Evolutionary conservation across 192 early-diverging fungal species (phyloP).

Genomic region (Coemansia aciculifera): DNA sequence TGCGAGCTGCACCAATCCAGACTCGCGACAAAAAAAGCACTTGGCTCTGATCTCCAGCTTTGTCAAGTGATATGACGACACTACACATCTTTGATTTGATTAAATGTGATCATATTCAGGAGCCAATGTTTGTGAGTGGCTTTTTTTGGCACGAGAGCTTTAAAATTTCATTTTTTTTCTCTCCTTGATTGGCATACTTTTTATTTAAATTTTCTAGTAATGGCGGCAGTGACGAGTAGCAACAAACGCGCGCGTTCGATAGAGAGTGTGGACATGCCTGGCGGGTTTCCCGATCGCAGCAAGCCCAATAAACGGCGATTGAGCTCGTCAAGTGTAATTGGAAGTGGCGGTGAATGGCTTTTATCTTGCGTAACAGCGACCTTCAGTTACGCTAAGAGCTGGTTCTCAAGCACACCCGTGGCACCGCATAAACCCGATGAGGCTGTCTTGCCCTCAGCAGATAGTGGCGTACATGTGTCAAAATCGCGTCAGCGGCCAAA

Average conservation of each 20-base stretch:
- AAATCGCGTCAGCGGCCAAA: conserved; percentile 1
- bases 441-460: neutral
- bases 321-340: neutral
- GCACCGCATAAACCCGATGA: neutral
- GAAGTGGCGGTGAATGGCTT: conserved; percentile 11
- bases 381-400: conserved; percentile 24
- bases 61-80: neutral
- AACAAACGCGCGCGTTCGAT: conserved; percentile 28
- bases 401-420: conserved; percentile 12
- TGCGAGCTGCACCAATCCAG: too few species aligned
- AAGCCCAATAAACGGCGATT: conserved; percentile 16
- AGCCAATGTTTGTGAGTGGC: neutral
- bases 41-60: neutral
- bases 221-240: conserved; percentile 11
- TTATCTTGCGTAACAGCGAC: conserved; percentile 27
- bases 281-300: conserved; percentile 24
- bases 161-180: neutral
- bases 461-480: neutral
- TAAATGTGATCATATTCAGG: neutral
- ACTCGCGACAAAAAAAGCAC: neutral
- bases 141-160: neutral
- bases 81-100: neutral
- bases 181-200: neutral
- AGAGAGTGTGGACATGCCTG: conserved; percentile 33
- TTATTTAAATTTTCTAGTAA: neutral